These are phyloP conservation scores for Gossypioides kirkii DNA, from an alignment of 345 rosid genomes.

Conservation along the genomic window DNA sequence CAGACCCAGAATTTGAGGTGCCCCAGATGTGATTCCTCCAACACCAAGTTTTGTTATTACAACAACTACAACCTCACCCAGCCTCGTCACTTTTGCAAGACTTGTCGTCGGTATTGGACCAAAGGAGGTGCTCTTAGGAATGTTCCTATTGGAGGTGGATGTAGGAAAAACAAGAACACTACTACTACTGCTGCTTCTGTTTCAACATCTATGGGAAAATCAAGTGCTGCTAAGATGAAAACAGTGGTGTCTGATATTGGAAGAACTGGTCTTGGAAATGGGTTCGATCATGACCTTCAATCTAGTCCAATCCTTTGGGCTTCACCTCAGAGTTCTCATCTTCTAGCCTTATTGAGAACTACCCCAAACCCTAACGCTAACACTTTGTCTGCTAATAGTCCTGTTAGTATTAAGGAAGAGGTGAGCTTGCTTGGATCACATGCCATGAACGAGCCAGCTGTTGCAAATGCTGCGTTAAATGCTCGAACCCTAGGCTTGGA, in stretches of 20 bases:
- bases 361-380: constrained; percentile 54
- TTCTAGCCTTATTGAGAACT: constrained; percentile 46
- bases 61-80: constrained; percentile 81
- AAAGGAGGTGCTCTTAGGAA: constrained; percentile 72
- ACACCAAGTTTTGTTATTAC: constrained; percentile 80
- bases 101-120: constrained; percentile 86
- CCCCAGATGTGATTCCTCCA: constrained; percentile 66
- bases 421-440: constrained; percentile 33
- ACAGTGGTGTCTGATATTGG: constrained; percentile 42
- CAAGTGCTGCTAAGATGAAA: constrained; percentile 37
- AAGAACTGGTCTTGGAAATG: constrained; percentile 37
- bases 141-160: constrained; percentile 77
- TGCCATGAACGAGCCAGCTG: constrained; percentile 29
- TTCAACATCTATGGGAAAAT: constrained; percentile 32
- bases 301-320: constrained; percentile 45
- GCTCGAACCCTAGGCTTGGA: constrained; percentile 38
- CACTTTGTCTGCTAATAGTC: constrained; percentile 17
- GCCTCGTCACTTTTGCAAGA: constrained; percentile 86
- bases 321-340: constrained; percentile 46
- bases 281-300: constrained; percentile 38
- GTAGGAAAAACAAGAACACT: constrained; percentile 57
- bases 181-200: constrained; percentile 12
- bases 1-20: constrained; percentile 46
- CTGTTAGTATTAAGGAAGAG: constrained; percentile 40
- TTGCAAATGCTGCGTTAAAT: constrained; percentile 18